Conservation (phyloP, 192 early-diverging fungal genomes). For the Chytriomyces hyalinus region DNA sequence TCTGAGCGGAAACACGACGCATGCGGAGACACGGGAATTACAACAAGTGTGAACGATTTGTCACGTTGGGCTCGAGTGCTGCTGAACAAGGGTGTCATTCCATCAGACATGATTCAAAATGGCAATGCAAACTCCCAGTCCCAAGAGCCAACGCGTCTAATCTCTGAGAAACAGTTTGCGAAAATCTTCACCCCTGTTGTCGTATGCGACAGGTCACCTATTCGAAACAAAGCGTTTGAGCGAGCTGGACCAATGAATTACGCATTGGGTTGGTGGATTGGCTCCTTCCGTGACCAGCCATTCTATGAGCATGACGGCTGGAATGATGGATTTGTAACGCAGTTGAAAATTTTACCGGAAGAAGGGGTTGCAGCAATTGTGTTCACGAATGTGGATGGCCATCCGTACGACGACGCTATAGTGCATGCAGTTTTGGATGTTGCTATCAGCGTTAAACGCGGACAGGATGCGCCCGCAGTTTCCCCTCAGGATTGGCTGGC, state of each 20-base stretch:
- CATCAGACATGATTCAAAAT: background rate
- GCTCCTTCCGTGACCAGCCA: background rate
- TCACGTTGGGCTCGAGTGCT: background rate
- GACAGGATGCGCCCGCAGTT: no score
- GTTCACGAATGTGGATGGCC: no score
- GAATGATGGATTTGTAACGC: no score
- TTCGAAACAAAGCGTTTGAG: background rate
- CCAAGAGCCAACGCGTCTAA: background rate
- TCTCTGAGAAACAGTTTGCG: background rate
- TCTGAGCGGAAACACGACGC: constrained; percentile 5
- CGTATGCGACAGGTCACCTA: background rate
- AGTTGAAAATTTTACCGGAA: no score
- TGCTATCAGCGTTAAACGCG: no score
- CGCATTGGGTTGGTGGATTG: constrained; percentile 1
- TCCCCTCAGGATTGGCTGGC: no score
- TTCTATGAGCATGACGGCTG: no score
- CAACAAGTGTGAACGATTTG: background rate
- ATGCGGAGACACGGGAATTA: constrained; percentile 10
- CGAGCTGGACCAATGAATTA: background rate
- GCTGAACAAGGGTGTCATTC: constrained; percentile 6
- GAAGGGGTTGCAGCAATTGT: no score
- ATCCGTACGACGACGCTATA: no score
- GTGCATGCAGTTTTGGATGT: no score
- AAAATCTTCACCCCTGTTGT: background rate
- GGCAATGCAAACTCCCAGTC: background rate